phyloP scores from a whole-genome alignment of 208 protist species.

The Trypanosoma caninum region DNA sequence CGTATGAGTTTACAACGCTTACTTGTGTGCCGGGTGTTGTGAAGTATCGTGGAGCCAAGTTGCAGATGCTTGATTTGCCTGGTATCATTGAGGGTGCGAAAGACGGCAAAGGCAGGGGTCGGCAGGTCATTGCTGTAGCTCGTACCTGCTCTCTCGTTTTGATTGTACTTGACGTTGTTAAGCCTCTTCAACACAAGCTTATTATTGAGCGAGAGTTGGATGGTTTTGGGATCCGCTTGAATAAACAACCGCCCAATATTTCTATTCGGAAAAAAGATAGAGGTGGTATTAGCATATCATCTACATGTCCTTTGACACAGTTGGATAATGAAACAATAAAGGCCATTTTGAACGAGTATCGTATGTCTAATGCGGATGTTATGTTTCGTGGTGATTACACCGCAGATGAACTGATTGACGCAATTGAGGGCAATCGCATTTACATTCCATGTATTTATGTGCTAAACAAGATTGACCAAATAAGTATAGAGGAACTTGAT shows the following conservation, averaged over 20 bases:
- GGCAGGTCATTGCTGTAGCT: constrained; percentile 96
- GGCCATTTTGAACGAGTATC: constrained; percentile 93
- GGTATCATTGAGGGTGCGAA: constrained; percentile 99
- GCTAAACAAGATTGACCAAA: constrained; percentile 99
- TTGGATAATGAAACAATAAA: constrained; percentile 93
- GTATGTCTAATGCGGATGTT: constrained; percentile 96
- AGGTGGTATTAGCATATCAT: constrained; percentile 88
- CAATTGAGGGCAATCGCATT: constrained; percentile 95
- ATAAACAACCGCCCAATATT: constrained; percentile 96
- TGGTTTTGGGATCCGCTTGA: constrained; percentile 98
- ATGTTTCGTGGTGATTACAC: constrained; percentile 92
- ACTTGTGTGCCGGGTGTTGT: constrained; percentile 97
- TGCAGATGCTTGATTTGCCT: constrained; percentile 96
- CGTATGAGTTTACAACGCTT: constrained; percentile 99
- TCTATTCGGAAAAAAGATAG: constrained; percentile 95
- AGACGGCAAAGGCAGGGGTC: constrained; percentile 98
- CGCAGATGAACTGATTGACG: constrained; percentile 98
- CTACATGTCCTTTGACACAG: constrained; percentile 84
- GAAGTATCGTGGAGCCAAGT: constrained; percentile 93
- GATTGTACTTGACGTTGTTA: constrained; percentile 97
- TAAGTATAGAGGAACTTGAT: constrained; percentile 97
- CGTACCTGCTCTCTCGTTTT: constrained; percentile 98
- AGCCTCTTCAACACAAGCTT: constrained; percentile 95
- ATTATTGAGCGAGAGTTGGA: constrained; percentile 97
- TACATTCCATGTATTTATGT: constrained; percentile 97